Conservation (phyloP, 2,329 filamentous ascomycete genomes). For the Falciphora oryzae region DNA sequence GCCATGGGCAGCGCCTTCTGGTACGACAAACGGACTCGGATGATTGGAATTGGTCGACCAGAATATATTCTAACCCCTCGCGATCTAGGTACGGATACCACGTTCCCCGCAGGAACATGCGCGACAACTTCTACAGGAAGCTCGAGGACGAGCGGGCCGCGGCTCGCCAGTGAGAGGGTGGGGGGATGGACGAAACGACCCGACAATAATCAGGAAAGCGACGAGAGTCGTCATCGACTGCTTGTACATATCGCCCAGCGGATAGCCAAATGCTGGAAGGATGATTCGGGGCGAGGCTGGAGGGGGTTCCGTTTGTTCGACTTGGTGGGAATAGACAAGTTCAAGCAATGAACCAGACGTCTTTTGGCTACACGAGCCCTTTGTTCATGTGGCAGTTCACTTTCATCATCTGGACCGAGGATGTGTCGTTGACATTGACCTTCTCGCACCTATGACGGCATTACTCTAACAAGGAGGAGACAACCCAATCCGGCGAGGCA, state of each 20-base stretch:
- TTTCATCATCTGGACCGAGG: too few species aligned
- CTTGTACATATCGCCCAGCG: background rate
- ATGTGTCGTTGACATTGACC: background rate
- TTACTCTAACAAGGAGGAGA: background rate
- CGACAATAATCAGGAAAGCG: too few species aligned
- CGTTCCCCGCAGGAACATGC: conserved; percentile 52
- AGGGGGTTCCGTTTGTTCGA: background rate
- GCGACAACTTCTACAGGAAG: conserved; percentile 54
- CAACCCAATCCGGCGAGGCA: background rate
- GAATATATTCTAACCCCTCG: background rate
- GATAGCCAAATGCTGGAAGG: background rate
- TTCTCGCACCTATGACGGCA: too few species aligned
- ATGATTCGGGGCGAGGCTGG: background rate
- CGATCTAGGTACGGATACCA: conserved; percentile 55
- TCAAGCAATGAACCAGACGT: background rate
- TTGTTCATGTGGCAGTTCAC: too few species aligned
- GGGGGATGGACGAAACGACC: background rate
- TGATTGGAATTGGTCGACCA: background rate
- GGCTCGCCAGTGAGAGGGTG: conserved; percentile 10
- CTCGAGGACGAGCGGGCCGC: conserved; percentile 51
- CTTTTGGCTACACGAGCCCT: background rate
- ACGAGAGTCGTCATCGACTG: background rate
- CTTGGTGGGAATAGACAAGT: background rate
- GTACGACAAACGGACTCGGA: conserved; percentile 33
- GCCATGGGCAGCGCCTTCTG: conserved; percentile 51